phyloP scores from a whole-genome alignment of 805 yeast genomes.

The Scheffersomyces ergatensis region DNA sequence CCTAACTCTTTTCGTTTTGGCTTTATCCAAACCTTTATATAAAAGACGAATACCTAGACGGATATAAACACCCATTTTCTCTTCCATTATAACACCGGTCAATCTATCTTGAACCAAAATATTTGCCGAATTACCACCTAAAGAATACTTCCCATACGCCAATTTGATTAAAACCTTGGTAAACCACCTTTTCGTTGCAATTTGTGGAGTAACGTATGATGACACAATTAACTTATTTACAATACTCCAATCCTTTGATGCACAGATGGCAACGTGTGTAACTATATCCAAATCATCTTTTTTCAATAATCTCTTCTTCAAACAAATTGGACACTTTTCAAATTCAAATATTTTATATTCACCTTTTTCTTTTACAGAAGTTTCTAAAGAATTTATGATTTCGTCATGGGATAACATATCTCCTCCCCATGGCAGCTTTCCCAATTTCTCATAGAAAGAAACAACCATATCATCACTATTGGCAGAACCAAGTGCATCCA shows the following conservation, averaged over 20 bases:
- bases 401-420: constrained; percentile 46
- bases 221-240: constrained; percentile 63
- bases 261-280: constrained; percentile 87
- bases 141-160: constrained; percentile 81
- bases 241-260: constrained; percentile 71
- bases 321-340: constrained; percentile 80
- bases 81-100: constrained; percentile 88
- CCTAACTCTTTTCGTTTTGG: constrained; percentile 58
- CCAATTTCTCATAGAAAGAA: constrained; percentile 46
- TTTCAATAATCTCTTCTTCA: constrained; percentile 51
- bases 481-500: constrained; percentile 60
- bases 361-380: constrained; percentile 21
- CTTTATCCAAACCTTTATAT: constrained; percentile 69
- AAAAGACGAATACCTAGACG: constrained; percentile 82
- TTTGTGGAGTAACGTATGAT: constrained; percentile 71
- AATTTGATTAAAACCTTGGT: constrained; percentile 77
- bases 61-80: constrained; percentile 86
- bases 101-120: constrained; percentile 89
- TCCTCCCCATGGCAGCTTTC: constrained; percentile 52
- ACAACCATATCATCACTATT: constrained; percentile 53
- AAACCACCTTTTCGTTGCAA: constrained; percentile 89
- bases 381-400: constrained; percentile 47
- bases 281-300: constrained; percentile 65
- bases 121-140: constrained; percentile 91
- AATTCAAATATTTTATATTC: constrained; percentile 51